Percentiles rank a stretch among this genome's conserved stretches.
Conservation (phyloP, 257 asterid genomes). For the Solanum chmielewskii region DNA sequence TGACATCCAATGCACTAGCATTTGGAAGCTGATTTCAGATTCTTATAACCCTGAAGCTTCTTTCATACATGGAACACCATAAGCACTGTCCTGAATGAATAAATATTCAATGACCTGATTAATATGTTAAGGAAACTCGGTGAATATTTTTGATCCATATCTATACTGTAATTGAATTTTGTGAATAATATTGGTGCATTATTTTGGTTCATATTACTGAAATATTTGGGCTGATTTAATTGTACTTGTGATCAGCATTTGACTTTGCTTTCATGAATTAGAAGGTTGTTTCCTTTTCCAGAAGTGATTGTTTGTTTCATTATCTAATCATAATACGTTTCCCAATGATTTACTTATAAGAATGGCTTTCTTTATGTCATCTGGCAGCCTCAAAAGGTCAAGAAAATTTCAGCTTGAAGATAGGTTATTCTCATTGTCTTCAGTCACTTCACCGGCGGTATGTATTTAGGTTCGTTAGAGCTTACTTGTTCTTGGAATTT, state of each 20-base stretch:
- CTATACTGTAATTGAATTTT: background rate
- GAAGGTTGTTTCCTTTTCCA: background rate
- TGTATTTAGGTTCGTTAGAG: background rate
- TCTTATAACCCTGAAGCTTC: background rate
- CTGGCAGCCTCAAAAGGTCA: constrained; percentile 61
- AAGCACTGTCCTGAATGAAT: background rate
- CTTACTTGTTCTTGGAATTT: background rate
- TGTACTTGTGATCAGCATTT: background rate
- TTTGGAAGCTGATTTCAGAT: background rate
- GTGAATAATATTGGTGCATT: background rate
- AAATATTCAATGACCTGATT: background rate
- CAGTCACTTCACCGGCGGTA: constrained; percentile 96
- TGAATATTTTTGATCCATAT: background rate
- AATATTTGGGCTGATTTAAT: background rate
- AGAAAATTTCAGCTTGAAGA: constrained; percentile 81
- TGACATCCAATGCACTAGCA: background rate
- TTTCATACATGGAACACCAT: background rate
- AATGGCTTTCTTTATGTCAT: background rate
- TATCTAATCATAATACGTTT: background rate
- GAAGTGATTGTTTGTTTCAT: background rate
- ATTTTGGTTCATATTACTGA: background rate
- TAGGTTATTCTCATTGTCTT: constrained; percentile 77
- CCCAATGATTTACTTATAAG: background rate
- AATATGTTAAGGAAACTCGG: background rate
- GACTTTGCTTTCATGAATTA: background rate